Percentiles rank a stretch among this genome's conserved stretches.
Conservation (phyloP, 2,329 filamentous ascomycete genomes). For the Alternaria sp. region DNA sequence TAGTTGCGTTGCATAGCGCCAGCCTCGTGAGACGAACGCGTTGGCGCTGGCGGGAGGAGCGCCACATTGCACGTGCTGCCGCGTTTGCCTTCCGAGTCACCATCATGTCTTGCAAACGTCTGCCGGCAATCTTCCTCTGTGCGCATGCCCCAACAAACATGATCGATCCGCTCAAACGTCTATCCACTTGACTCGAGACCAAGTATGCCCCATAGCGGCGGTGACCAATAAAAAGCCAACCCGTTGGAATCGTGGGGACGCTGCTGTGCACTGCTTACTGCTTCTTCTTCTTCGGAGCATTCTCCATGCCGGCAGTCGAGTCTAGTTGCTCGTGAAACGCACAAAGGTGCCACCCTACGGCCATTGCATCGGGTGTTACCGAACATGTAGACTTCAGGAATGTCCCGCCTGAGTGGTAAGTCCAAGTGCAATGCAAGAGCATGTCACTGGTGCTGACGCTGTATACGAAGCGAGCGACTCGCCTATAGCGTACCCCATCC, state of each 20-base stretch:
- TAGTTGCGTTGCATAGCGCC: constrained; percentile 10
- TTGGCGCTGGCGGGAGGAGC: constrained; percentile 4
- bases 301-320: constrained; percentile 13
- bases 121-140: background rate
- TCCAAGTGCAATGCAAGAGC: background rate
- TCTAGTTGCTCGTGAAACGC: constrained; percentile 17
- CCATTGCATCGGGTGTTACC: constrained; percentile 19
- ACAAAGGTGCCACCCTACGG: constrained; percentile 13
- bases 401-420: background rate
- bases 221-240: background rate
- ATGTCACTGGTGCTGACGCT: constrained; percentile 8
- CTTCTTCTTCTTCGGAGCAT: constrained; percentile 8
- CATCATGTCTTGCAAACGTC: background rate
- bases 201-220: background rate
- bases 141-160: background rate
- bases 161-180: background rate
- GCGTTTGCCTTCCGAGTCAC: constrained; percentile 1
- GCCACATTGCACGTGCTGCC: constrained; percentile 16
- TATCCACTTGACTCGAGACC: background rate
- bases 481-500: constrained; percentile 48
- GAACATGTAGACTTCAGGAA: background rate
- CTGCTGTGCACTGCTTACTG: constrained; percentile 3
- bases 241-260: constrained; percentile 9
- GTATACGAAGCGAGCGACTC: constrained; percentile 4
- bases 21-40: constrained; percentile 2